Conservation (phyloP, 805 yeast genomes). For the Hyphopichia homilentoma region DNA sequence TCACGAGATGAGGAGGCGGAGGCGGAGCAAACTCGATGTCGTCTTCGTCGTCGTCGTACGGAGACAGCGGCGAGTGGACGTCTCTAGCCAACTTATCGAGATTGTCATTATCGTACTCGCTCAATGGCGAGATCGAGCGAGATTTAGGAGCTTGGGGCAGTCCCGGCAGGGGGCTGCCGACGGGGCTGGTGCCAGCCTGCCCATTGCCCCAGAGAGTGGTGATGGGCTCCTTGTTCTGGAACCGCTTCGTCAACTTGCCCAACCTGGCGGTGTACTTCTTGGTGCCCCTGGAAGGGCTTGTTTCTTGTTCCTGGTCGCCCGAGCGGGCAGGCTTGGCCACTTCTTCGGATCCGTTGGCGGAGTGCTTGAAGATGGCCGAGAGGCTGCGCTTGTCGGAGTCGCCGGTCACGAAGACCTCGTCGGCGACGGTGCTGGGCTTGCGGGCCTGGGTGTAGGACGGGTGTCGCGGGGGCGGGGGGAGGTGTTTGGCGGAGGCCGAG, state of each 20-base stretch:
- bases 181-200: slow-evolving; percentile 1
- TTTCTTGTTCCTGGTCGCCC: slow-evolving; percentile 1
- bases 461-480: slow-evolving; percentile 10
- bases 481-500: slow-evolving; percentile 1
- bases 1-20: slow-evolving; percentile 5
- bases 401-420: slow-evolving; percentile 21
- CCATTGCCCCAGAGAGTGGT: slow-evolving; percentile 18
- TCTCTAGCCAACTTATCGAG: slow-evolving; percentile 11
- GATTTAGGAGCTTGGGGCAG: background rate
- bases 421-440: slow-evolving; percentile 11
- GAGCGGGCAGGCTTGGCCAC: too few relatives aligned
- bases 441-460: slow-evolving; percentile 6
- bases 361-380: background rate
- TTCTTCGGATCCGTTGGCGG: slow-evolving; percentile 2
- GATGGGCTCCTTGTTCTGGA: slow-evolving; percentile 33
- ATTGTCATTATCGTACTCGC: slow-evolving; percentile 16
- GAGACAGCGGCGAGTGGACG: slow-evolving; percentile 5
- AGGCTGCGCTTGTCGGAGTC: slow-evolving; percentile 1
- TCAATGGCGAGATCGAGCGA: slow-evolving; percentile 17
- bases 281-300: slow-evolving; percentile 10
- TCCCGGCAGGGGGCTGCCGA: background rate
- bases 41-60: background rate
- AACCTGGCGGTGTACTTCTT: slow-evolving; percentile 24
- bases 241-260: slow-evolving; percentile 27
- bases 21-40: slow-evolving; percentile 2